Conservation (phyloP, 202 grass and related monocot genomes). For the Tripidium arundinaceum region DNA sequence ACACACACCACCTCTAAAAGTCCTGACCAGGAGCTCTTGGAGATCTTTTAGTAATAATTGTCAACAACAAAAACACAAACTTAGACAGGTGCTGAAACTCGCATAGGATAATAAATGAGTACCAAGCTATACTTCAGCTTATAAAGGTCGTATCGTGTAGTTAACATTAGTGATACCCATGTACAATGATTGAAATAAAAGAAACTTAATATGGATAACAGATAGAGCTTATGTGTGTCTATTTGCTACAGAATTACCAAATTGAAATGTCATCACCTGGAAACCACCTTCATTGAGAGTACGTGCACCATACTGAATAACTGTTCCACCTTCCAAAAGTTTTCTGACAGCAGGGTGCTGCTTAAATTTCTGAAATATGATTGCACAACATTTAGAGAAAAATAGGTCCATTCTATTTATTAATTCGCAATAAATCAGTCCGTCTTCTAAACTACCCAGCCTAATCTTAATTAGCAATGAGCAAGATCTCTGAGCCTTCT, state of each 20-base stretch:
- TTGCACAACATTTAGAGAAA: constrained; percentile 1
- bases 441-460: background rate
- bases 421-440: background rate
- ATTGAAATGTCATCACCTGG: constrained; percentile 44
- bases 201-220: background rate
- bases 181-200: constrained; percentile 17
- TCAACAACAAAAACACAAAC: background rate
- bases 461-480: background rate
- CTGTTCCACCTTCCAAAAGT: constrained; percentile 76
- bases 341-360: constrained; percentile 69
- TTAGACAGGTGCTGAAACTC: background rate
- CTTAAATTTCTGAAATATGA: constrained; percentile 79
- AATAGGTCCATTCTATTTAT: background rate
- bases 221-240: background rate
- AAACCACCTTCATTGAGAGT: constrained; percentile 98
- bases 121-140: background rate
- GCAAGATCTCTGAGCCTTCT: background rate
- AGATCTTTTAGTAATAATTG: too few species aligned
- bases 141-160: background rate
- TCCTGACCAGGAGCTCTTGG: background rate
- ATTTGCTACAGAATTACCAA: background rate
- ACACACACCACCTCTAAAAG: background rate
- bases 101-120: background rate
- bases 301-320: constrained; percentile 88
- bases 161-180: background rate